Percentiles rank a stretch among this genome's conserved stretches.
These are phyloP conservation scores for Akanthomyces dipterigenus DNA, from an alignment of 2,329 filamentous ascomycete species.

Conservation along the genomic window DNA sequence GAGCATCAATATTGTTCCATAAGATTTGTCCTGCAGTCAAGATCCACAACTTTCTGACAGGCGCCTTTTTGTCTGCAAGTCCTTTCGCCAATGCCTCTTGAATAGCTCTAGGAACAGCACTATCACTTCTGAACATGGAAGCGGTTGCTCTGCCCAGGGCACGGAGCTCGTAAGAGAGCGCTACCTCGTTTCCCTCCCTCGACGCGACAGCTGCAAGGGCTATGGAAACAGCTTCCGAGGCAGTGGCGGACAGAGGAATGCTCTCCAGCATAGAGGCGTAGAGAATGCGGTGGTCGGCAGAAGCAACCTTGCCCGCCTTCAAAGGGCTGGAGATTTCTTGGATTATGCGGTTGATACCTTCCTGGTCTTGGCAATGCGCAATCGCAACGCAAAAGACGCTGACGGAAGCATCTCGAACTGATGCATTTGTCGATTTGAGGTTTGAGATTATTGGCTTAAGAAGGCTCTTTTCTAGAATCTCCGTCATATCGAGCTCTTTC, in stretches of 20 bases:
- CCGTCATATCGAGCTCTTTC: conserved; percentile 66
- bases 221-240: conserved; percentile 60
- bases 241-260: conserved; percentile 51
- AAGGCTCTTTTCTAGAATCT: conserved; percentile 62
- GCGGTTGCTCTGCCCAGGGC: conserved; percentile 61
- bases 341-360: conserved; percentile 58
- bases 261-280: conserved; percentile 74
- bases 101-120: conserved; percentile 58
- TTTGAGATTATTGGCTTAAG: conserved; percentile 85
- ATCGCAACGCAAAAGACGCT: conserved; percentile 68
- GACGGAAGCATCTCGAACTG: conserved; percentile 69
- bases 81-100: conserved; percentile 74
- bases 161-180: conserved; percentile 67
- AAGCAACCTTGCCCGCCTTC: conserved; percentile 75
- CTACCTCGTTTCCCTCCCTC: conserved; percentile 86
- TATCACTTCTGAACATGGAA: conserved; percentile 53
- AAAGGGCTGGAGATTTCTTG: conserved; percentile 75
- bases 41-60: conserved; percentile 74
- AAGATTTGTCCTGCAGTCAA: conserved; percentile 66
- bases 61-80: conserved; percentile 74
- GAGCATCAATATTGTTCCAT: conserved; percentile 42
- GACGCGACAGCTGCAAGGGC: conserved; percentile 61
- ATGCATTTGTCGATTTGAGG: conserved; percentile 79
- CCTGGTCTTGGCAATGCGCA: conserved; percentile 49
- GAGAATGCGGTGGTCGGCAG: conserved; percentile 75